Conservation (phyloP, 2,329 filamentous ascomycete species). For the Aspergillus unguis region DNA sequence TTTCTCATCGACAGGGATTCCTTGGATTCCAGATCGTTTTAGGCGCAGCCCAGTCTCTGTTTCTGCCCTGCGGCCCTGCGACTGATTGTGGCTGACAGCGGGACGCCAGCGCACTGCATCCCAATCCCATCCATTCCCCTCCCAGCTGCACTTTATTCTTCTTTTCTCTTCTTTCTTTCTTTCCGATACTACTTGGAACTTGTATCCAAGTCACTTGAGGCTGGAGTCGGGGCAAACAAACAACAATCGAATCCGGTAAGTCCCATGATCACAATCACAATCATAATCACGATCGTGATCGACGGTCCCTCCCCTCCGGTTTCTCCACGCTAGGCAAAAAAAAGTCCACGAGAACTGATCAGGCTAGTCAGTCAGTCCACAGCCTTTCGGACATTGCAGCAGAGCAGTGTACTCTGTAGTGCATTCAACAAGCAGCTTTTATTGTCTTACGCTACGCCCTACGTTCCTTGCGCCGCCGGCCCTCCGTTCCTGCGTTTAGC, state of each 20-base stretch:
- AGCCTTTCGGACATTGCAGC: neutral
- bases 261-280: neutral
- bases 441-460: neutral
- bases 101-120: neutral
- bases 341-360: slow-evolving; percentile 8
- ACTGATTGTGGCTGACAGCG: neutral
- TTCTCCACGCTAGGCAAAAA: slow-evolving; percentile 3
- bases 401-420: no score
- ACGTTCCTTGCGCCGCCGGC: neutral
- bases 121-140: neutral
- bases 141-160: neutral
- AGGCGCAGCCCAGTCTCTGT: neutral
- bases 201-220: no score
- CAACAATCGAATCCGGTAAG: neutral
- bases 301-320: neutral
- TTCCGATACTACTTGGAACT: no score
- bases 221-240: neutral
- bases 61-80: neutral
- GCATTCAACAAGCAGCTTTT: no score
- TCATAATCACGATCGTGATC: neutral
- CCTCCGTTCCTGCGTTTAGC: neutral
- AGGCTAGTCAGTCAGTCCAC: neutral
- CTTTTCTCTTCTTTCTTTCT: neutral
- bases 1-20: neutral
- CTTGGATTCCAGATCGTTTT: neutral